These are phyloP conservation scores for Croton setiger DNA, from an alignment of 441 rosid species.

Conservation along the genomic window DNA sequence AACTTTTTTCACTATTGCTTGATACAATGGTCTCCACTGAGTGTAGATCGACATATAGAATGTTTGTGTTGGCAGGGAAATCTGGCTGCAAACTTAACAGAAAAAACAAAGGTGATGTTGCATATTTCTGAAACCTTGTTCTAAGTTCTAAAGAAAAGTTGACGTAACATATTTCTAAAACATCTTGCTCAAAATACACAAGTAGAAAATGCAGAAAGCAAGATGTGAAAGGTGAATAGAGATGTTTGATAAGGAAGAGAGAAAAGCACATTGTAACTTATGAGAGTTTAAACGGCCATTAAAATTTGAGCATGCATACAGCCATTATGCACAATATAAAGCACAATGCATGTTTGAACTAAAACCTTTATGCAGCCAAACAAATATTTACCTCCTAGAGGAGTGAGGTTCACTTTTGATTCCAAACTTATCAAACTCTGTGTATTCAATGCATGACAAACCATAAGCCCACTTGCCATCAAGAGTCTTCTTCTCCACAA, in stretches of 20 bases:
- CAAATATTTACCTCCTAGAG: slow-evolving; percentile 41
- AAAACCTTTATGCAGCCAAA: neutral
- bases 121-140: slow-evolving; percentile 14
- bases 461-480: slow-evolving; percentile 95
- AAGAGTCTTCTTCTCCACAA: slow-evolving; percentile 71
- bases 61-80: slow-evolving; percentile 93
- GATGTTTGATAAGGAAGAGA: no score
- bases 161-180: no score
- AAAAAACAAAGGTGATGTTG: slow-evolving; percentile 17
- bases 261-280: neutral
- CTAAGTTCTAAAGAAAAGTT: no score
- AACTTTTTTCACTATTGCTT: slow-evolving; percentile 50
- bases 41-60: slow-evolving; percentile 73
- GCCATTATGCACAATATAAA: neutral
- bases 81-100: slow-evolving; percentile 66
- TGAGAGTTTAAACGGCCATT: neutral
- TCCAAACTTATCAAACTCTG: slow-evolving; percentile 82
- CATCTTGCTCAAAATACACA: slow-evolving; percentile 6
- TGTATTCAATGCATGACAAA: slow-evolving; percentile 88
- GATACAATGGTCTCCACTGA: slow-evolving; percentile 69
- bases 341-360: neutral
- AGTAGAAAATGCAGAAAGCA: neutral
- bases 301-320: neutral
- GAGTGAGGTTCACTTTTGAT: slow-evolving; percentile 39
- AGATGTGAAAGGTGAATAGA: neutral